Evolutionary conservation across 495 filamentous ascomycete species (phyloP), one percentile per base, ranked within the genome.

Genomic region (Wilcoxina mikolae): DNA sequence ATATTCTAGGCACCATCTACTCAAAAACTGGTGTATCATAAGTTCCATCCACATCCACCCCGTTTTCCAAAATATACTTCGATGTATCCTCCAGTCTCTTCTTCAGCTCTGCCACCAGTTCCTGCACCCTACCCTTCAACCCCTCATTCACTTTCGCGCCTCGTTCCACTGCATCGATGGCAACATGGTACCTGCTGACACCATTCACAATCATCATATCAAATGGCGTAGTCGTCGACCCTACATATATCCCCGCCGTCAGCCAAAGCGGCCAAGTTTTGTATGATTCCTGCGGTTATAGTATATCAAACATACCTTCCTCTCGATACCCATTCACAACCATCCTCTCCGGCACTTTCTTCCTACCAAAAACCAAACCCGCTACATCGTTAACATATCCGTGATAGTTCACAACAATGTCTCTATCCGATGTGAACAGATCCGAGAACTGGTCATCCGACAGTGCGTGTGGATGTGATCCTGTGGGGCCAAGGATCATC

Each of bases 321-420:
- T 86, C 83, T 0, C 70, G 71, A 58, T 87, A 87, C 3, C 78
- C 78, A n/a, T 68, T 72, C 28, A 85, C 74, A 2, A 60, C 73
- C 42, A 81, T 72, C 4, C 79, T 69, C 10, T 75, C 69, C 4
- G 7, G 39, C 25, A 76, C 56, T 18, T 65, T 59, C 0, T 68
- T 68, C 1, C 80, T 71, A 1, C 79, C 78, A 63, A 84, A 84
- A 1, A 85, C 70, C 44, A 84, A 60, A 0, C 80, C 80, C 57
- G 78, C 71, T 56, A 85, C 57, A 60, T 84, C 81, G 17, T 73
- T 72, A 9, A 72, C 62, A 58, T 85, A 84, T 11, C 82, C 81
- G 57, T 85, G 82, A 57, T 84, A 85, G 67, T 85, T 87, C 69
- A 85, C 79, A 60, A 79, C 72, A 38, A 84, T 72, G 7, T 73